Evolutionary conservation across 1,284 basidiomycete genomes (phyloP), one percentile per base, ranked within the genome.

Genomic region (Grifola frondosa): DNA sequence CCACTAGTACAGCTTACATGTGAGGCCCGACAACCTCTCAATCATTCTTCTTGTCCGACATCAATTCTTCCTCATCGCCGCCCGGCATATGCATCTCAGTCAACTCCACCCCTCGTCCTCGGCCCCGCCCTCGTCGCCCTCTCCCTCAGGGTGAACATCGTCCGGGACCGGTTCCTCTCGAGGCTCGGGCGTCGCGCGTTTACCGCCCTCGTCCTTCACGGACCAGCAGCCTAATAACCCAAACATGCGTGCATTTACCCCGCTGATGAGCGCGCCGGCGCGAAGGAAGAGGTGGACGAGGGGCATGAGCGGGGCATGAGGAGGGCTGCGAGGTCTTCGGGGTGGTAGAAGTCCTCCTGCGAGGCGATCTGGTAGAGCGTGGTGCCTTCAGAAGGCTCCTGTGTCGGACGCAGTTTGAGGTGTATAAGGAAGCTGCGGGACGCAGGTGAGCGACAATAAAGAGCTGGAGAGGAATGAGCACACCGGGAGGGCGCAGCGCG

Each of bases 261-360:
- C 68, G n/a, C 73, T 76, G 2, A 62, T 50, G 30, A 71, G 42
- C 19, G 69, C 70, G 1, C 68, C 65, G 3, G 67, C 47, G 11
- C 63, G 59, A 30, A 81, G 64, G 10, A 52, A 62, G 17, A 70
- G 33, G 9, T 64, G 60, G 15, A 73, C 58, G 37, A 80, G 42
- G 0, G 75, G 72, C 0, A 66, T 56, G 15, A 80, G 62, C 3
- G 77, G 75, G 81, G 77, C 3, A 80, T 43, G 15, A 81, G 12
- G 15, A 80, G 63, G 5, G 71, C 65, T 21, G 70, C 56, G 30
- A 82, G 45, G 50, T 80, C 80, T 43, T 79, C 77, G 0, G 78
- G 71, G 51, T 81, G 78, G 57, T 80, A 83, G 52, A 78, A 81
- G 53, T 83, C 78, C 52, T 82, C 80, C 50, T 83, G 80, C 39